phyloP scores from a whole-genome alignment of 345 rosid species.

The Cochlearia excelsa region DNA sequence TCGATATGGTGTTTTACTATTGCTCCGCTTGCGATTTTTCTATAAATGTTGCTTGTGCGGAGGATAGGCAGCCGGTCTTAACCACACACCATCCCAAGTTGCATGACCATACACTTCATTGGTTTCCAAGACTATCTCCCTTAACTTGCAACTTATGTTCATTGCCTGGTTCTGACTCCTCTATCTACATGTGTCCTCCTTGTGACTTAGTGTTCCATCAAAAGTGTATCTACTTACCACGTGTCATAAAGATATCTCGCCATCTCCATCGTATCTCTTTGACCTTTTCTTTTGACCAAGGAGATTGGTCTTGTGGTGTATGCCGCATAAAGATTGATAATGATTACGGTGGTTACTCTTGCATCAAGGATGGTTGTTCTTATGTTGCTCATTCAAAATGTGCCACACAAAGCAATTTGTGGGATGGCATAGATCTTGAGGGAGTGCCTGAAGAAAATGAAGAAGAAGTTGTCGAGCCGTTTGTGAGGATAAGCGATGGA shows the following conservation, averaged over 20 bases:
- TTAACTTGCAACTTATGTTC: too few relatives aligned
- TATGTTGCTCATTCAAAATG: too few relatives aligned
- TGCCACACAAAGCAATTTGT: too few relatives aligned
- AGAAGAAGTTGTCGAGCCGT: too few relatives aligned
- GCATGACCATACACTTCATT: neutral
- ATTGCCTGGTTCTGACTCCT: too few relatives aligned
- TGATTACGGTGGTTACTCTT: conserved; percentile 1
- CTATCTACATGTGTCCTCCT: too few relatives aligned
- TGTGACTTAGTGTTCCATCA: too few relatives aligned
- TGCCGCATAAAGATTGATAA: neutral
- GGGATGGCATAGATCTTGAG: too few relatives aligned
- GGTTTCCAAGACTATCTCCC: too few relatives aligned
- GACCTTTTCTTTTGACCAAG: neutral
- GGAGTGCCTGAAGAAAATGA: too few relatives aligned
- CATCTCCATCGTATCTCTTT: conserved; percentile 1
- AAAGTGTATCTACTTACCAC: too few relatives aligned
- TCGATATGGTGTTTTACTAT: neutral
- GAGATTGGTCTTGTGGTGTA: conserved; percentile 1
- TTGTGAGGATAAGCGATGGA: too few relatives aligned
- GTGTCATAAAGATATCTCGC: neutral
- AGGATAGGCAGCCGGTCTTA: neutral
- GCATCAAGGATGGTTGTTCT: neutral
- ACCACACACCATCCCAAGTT: neutral
- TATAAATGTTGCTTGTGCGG: neutral
- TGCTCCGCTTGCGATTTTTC: conserved; percentile 5